A percentile compares a stretch with the other conserved stretches of the same genome.
Conservation (phyloP, 2,329 filamentous ascomycete species). For the Parastagonospora avenae region DNA sequence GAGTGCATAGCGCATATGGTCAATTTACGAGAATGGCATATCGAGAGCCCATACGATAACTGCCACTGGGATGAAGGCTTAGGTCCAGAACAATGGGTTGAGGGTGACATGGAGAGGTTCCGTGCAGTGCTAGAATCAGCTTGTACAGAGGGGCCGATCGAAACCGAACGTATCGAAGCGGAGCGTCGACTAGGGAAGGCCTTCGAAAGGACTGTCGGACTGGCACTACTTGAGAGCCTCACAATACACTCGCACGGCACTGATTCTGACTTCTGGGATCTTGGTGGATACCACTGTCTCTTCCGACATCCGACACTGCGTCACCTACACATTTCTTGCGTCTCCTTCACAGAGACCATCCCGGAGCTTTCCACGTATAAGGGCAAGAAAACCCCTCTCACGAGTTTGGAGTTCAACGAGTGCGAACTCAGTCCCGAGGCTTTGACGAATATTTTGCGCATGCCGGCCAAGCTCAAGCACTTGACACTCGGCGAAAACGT, state of each 20-base stretch:
- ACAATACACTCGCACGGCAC: constrained; percentile 43
- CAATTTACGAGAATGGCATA: constrained; percentile 36
- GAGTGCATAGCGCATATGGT: constrained; percentile 35
- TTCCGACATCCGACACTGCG: constrained; percentile 43
- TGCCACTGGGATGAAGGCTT: constrained; percentile 30
- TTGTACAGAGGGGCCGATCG: constrained; percentile 21
- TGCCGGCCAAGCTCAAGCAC: constrained; percentile 34
- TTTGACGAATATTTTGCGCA: constrained; percentile 31
- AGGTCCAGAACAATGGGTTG: constrained; percentile 38
- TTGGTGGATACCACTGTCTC: constrained; percentile 38
- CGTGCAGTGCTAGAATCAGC: constrained; percentile 30
- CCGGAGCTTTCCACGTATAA: constrained; percentile 23
- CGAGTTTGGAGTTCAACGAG: constrained; percentile 42
- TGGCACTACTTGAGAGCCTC: constrained; percentile 35
- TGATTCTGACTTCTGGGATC: constrained; percentile 38
- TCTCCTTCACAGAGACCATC: constrained; percentile 27
- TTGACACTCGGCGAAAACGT: constrained; percentile 44
- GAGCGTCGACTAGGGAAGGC: constrained; percentile 15
- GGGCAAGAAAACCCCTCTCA: constrained; percentile 31
- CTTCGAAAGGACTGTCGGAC: constrained; percentile 24
- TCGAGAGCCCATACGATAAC: constrained; percentile 43
- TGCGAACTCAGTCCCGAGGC: constrained; percentile 35
- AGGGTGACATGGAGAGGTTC: constrained; percentile 41
- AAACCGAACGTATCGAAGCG: constrained; percentile 18
- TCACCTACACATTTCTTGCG: constrained; percentile 40